Percentiles rank a stretch among this genome's conserved stretches.
phyloP scores from a whole-genome alignment of 768 basidiomycete genomes.

The Kwoniella sp. region DNA sequence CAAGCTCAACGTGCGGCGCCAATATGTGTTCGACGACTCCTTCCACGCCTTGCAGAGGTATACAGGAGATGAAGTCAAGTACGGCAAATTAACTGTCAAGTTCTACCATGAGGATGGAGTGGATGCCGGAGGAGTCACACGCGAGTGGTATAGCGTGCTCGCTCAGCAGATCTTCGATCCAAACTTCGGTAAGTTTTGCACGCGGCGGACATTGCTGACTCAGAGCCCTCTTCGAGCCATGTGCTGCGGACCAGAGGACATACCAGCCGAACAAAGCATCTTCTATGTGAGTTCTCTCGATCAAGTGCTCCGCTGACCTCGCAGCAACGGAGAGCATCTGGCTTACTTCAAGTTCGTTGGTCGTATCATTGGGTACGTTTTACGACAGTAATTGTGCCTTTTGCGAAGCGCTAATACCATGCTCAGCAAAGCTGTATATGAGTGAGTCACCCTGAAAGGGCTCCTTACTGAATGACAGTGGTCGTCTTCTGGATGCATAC shows the following conservation, averaged over 20 bases:
- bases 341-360: conserved; percentile 99
- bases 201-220: neutral
- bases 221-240: conserved; percentile 88
- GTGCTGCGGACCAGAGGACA: conserved; percentile 86
- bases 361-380: conserved; percentile 66
- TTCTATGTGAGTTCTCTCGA: conserved; percentile 16
- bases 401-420: neutral
- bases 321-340: conserved; percentile 91
- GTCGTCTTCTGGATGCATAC: conserved; percentile 92
- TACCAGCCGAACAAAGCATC: conserved; percentile 70
- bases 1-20: conserved; percentile 43
- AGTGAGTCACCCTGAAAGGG: conserved; percentile 48
- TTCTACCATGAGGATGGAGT: conserved; percentile 98
- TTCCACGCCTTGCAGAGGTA: conserved; percentile 86
- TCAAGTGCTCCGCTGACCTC: conserved; percentile 75
- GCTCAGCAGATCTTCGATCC: conserved; percentile 99
- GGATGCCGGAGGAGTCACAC: conserved; percentile 94
- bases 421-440: conserved; percentile 83
- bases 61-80: conserved; percentile 92
- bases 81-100: conserved; percentile 91
- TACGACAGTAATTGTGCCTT: neutral
- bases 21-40: conserved; percentile 94
- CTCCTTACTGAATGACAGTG: conserved; percentile 46
- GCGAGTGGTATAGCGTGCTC: conserved; percentile 98
- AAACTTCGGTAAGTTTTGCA: conserved; percentile 59